Evolutionary conservation across 129 eudicot species (phyloP).

Genomic region (Arctium lappa): DNA sequence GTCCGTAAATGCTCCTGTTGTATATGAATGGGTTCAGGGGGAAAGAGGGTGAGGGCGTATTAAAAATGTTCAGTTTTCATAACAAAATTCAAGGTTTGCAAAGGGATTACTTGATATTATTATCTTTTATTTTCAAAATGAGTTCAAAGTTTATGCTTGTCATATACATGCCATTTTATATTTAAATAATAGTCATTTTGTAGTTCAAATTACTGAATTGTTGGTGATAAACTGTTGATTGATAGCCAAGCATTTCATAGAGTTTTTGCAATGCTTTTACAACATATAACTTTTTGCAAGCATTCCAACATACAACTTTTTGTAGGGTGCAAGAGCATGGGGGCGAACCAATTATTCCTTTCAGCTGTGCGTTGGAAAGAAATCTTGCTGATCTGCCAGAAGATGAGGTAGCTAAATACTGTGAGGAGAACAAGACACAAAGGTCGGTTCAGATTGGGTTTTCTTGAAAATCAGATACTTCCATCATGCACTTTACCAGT

Average conservation of each 20-base stretch:
- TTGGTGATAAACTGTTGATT: background rate
- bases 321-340: slow-evolving; percentile 99
- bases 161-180: background rate
- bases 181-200: background rate
- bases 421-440: slow-evolving; percentile 84
- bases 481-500: background rate
- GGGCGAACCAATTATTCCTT: slow-evolving; percentile 82
- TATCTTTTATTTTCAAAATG: background rate
- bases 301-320: background rate
- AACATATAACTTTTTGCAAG: background rate
- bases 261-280: background rate
- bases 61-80: no score
- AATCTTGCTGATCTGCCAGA: slow-evolving; percentile 83
- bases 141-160: background rate
- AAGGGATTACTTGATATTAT: background rate
- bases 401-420: slow-evolving; percentile 84
- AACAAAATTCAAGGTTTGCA: no score
- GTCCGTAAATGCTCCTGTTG: no score
- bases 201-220: background rate
- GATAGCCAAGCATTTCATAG: background rate
- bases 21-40: no score
- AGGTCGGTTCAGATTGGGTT: slow-evolving; percentile 38
- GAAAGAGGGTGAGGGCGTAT: no score
- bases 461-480: background rate
- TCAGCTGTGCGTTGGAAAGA: slow-evolving; percentile 88